Base-by-base conservation (phyloP, 1,139 yeast genomes). In the Suhomyces chickasaworum region DNA sequence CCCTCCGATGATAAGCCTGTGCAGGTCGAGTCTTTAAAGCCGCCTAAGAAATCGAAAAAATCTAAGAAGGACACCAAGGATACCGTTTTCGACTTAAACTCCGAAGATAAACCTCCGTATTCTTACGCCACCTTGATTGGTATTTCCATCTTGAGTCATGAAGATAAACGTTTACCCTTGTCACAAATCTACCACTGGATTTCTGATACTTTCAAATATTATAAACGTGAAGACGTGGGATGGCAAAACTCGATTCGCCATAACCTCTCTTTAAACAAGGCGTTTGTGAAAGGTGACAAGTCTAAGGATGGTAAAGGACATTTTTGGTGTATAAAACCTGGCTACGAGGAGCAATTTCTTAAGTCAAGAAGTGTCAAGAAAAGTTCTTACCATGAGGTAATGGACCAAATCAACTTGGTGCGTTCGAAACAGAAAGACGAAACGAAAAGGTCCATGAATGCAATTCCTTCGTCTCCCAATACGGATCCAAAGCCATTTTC, bases 291-390 rank as follows among this genome's bases (percentile, higher is more conserved):
- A 67, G 89, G 95, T 32, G 96, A 89, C 55, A 86, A 93, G 62
- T 91, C 97, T 13, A 86, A 88, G 57, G 96, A 89, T 65, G 98
- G 98, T 6, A 93, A 93, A 69, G 99, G 99, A 29, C 96, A 91
- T 68, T 93, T 86, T 66, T 95, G 99, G 99, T 83, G 88, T 57
- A 89, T 93, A 45, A 90, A 86, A 52, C 74, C 81, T 18, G 97
- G 96, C 3, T 81, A 77, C 60, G 97, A 91, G 65, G 81, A 81
- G 53, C 89, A 86, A 64, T 93, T 93, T 60, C 75, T 88, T 59
- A 87, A 84, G 60, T 81, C 80, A 6, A 78, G 83, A 58, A 66
- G 73, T 44, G 73, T 70, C 36, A 78, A 75, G 56, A 77, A 73
- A 56, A 64, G 69, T 49, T 70, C 74, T 42, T 72, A 70, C 55